These are phyloP conservation scores for Xylaria sp. DNA, from an alignment of 2,329 filamentous ascomycete genomes.

Conservation along the genomic window DNA sequence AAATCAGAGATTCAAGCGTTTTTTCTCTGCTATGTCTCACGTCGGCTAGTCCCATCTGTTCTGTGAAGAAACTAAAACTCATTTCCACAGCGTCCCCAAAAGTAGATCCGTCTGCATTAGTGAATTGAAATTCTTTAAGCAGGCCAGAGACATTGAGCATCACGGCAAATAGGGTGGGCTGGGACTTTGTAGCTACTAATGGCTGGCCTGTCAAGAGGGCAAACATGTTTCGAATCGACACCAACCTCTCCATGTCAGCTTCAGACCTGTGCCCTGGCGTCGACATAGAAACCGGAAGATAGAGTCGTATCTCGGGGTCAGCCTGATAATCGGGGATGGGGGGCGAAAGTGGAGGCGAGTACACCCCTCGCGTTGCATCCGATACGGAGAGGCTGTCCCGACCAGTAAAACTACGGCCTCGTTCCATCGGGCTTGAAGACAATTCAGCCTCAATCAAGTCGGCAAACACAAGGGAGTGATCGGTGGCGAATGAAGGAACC, in stretches of 20 bases:
- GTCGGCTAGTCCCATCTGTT: constrained; percentile 80
- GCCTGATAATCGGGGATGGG: constrained; percentile 49
- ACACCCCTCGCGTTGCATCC: constrained; percentile 57
- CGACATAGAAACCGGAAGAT: constrained; percentile 60
- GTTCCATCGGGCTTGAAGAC: constrained; percentile 45
- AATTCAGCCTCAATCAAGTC: constrained; percentile 61
- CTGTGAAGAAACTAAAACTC: constrained; percentile 79
- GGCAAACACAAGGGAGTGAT: constrained; percentile 64
- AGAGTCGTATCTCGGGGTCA: constrained; percentile 60
- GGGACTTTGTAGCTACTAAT: constrained; percentile 65
- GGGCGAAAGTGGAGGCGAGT: constrained; percentile 52
- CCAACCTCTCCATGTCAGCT: constrained; percentile 64
- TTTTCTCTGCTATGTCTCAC: constrained; percentile 85
- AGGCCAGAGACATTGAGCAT: constrained; percentile 64
- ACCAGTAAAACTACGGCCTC: constrained; percentile 59
- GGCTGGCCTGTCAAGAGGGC: constrained; percentile 72
- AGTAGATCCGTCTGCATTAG: constrained; percentile 63
- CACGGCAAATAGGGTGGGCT: constrained; percentile 63
- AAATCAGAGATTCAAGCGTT: constrained; percentile 86
- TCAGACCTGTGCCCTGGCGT: constrained; percentile 51
- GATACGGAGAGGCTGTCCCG: constrained; percentile 59
- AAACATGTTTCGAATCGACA: constrained; percentile 72
- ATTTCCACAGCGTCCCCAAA: constrained; percentile 69
- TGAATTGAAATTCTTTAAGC: constrained; percentile 67
- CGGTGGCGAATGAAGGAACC: constrained; percentile 63